Percentiles rank a stretch among this genome's conserved stretches.
phyloP scores from a whole-genome alignment of 495 filamentous ascomycete species.

The Barbatosphaeria neglecta region DNA sequence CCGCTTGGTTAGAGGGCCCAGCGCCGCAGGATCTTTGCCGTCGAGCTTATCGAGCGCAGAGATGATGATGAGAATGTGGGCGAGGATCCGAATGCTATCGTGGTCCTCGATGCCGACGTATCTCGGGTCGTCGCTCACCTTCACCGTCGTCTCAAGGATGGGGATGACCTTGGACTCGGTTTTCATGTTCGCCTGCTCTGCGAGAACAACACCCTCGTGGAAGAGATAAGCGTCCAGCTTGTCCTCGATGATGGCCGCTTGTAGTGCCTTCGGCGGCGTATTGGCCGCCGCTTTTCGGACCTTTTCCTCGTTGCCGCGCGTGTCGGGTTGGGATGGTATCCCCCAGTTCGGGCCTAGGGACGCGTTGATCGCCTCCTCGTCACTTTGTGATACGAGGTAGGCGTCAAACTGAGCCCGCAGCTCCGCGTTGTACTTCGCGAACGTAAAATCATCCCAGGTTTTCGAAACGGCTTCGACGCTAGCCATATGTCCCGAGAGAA shows the following conservation, averaged over 20 bases:
- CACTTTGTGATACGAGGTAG: conserved; percentile 40
- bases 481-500: conserved; percentile 70
- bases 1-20: conserved; percentile 9
- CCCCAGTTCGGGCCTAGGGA: conserved; percentile 42
- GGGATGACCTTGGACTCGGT: conserved; percentile 39
- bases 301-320: conserved; percentile 35
- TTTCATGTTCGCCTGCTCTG: conserved; percentile 37
- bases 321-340: conserved; percentile 34
- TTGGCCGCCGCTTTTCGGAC: conserved; percentile 21
- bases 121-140: conserved; percentile 21
- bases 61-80: conserved; percentile 44
- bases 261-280: conserved; percentile 51
- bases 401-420: conserved; percentile 57
- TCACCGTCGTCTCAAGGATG: conserved; percentile 12
- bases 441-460: conserved; percentile 85
- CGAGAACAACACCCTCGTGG: conserved; percentile 46
- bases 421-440: conserved; percentile 74
- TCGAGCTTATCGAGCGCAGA: conserved; percentile 39
- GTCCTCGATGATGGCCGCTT: conserved; percentile 52
- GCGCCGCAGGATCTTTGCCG: conserved; percentile 25
- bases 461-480: conserved; percentile 65
- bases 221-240: conserved; percentile 43
- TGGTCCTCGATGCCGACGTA: conserved; percentile 43
- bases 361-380: conserved; percentile 24
- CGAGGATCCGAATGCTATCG: conserved; percentile 45